Evolutionary conservation across 1,284 basidiomycete species (phyloP), one percentile per base, ranked within the genome.

Genomic region (Puccinia coronata): DNA sequence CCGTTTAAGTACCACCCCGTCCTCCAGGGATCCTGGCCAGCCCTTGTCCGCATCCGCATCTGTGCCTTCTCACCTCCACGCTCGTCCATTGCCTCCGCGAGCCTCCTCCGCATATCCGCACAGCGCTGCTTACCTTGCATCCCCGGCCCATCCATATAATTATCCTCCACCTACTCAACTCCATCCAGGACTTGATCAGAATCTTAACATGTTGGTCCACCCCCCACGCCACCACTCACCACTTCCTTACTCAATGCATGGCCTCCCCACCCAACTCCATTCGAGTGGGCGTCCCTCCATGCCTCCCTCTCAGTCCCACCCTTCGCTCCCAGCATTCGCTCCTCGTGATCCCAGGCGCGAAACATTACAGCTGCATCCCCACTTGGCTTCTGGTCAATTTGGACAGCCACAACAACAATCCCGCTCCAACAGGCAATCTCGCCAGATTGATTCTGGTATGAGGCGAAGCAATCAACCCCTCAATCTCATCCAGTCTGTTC

Each of bases 401-500:
- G n/a, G n/a, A n/a, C n/a, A n/a, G n/a, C n/a, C n/a, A n/a, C n/a
- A n/a, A 4, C 41, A 9, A 47, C 25, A 43, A 34, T 25, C 25
- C 25, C 25, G 11, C 12, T 34, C 47, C 31, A 53, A 72, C 28
- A 51, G 70, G 55, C 43, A 36, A 53, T 72, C 70, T 23, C 70
- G 51, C 14, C 34, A 51, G 31, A 28, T 51, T n/a, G 70, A 69
- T 31, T 14, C 28, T 5, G 41, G 41, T 11, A 25, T 9, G 14
- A 72, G 70, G n/a, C 25, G 47, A 23, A 34, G 31, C n/a, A 34
- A n/a, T 31, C 49, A 72, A n/a, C 70, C 70, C 1, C 31, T 31
- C 25, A 72, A 72, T 20, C 43, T 72, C 23, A 72, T 72, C 43
- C 43, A 72, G 43, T 4, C 70, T 20, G 31, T 72, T 14, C 70